Conservation (phyloP, 2,329 filamentous ascomycete species). For the Ceratocystis harringtonii region DNA sequence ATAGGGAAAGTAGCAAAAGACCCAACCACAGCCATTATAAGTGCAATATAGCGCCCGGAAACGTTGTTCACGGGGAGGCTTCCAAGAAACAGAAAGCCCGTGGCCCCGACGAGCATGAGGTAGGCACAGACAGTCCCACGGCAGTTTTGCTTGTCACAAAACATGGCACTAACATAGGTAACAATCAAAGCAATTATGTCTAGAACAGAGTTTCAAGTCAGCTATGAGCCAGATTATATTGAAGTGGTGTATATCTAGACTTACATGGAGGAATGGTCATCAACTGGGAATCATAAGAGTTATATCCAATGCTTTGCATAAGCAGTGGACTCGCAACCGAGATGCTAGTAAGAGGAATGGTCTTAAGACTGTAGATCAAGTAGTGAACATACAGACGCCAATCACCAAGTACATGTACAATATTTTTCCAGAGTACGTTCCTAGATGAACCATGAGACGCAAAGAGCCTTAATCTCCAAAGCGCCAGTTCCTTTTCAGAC, state of each 20-base stretch:
- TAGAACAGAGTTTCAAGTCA: neutral
- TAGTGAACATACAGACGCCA: conserved; percentile 55
- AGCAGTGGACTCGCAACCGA: conserved; percentile 49
- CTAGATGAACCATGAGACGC: conserved; percentile 44
- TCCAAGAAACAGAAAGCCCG: conserved; percentile 28
- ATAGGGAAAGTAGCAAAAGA: conserved; percentile 56
- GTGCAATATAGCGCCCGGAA: conserved; percentile 32
- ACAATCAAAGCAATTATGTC: conserved; percentile 14
- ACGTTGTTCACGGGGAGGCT: neutral
- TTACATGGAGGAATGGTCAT: conserved; percentile 51
- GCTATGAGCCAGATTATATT: neutral
- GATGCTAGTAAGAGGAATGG: conserved; percentile 42
- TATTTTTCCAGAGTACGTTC: conserved; percentile 49
- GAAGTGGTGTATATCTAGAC: conserved; percentile 15
- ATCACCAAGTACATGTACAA: conserved; percentile 51
- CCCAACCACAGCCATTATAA: conserved; percentile 52
- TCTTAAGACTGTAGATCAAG: conserved; percentile 36
- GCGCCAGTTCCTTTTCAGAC: conserved; percentile 42
- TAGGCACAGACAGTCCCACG: conserved; percentile 32
- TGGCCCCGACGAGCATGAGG: conserved; percentile 30
- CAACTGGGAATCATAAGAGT: conserved; percentile 42
- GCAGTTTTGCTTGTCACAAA: conserved; percentile 47
- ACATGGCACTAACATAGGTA: conserved; percentile 34
- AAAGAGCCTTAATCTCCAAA: conserved; percentile 30
- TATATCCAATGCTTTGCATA: conserved; percentile 36